phyloP scores from a whole-genome alignment of 2,329 filamentous ascomycete species.

The Diaporthe sp. region DNA sequence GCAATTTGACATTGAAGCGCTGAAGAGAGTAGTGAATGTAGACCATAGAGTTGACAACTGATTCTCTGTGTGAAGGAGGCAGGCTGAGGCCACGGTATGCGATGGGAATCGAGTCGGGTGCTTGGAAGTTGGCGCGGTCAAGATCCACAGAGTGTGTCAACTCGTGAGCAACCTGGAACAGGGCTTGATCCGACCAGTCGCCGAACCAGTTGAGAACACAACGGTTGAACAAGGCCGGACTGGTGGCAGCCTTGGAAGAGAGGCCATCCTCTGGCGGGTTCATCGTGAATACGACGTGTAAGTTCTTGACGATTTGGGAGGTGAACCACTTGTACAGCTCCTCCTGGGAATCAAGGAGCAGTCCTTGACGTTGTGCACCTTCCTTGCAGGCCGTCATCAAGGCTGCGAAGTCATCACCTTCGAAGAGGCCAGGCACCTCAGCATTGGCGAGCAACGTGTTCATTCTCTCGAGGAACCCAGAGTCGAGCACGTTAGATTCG shows the following conservation, averaged over 20 bases:
- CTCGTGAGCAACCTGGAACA: conserved; percentile 97
- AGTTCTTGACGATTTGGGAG: conserved; percentile 97
- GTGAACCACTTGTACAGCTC: conserved; percentile 99
- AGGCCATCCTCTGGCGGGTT: conserved; percentile 97
- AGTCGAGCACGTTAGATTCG: conserved; percentile 97
- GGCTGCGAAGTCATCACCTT: conserved; percentile 98
- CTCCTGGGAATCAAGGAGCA: conserved; percentile 96
- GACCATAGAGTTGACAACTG: conserved; percentile 98
- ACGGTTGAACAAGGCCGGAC: conserved; percentile 98
- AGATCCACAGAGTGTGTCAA: conserved; percentile 97
- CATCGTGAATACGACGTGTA: conserved; percentile 99
- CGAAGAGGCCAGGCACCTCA: conserved; percentile 98
- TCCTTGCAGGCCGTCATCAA: conserved; percentile 99
- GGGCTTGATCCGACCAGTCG: conserved; percentile 98
- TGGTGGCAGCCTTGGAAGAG: conserved; percentile 96
- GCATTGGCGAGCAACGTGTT: conserved; percentile 98
- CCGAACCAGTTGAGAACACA: conserved; percentile 99
- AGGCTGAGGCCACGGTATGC: conserved; percentile 89
- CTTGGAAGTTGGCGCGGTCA: conserved; percentile 86
- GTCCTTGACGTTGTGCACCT: conserved; percentile 93
- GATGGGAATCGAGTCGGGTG: conserved; percentile 92
- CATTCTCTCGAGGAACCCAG: conserved; percentile 98
- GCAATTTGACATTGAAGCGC: conserved; percentile 87
- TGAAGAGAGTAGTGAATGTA: conserved; percentile 97
- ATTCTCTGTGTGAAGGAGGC: conserved; percentile 90